phyloP scores from a whole-genome alignment of 306 rosid species.

The Urtica urens region DNA sequence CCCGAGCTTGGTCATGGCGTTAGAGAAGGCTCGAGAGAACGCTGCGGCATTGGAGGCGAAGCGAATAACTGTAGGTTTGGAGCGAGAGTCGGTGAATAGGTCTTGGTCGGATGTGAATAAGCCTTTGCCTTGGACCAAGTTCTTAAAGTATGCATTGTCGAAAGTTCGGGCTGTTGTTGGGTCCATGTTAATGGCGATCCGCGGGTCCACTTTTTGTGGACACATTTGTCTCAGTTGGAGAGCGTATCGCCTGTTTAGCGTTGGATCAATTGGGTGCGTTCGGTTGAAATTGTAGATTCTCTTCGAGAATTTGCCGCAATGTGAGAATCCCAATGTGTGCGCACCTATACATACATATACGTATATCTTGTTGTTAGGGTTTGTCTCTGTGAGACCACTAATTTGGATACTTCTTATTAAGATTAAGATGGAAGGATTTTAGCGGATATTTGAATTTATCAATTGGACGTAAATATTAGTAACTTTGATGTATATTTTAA shows the following conservation, averaged over 20 bases:
- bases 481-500: no score
- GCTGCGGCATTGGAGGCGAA: constrained; percentile 23
- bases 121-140: constrained; percentile 31
- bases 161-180: constrained; percentile 23
- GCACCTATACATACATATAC: constrained; percentile 11
- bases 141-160: constrained; percentile 26
- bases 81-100: constrained; percentile 19
- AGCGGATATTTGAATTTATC: no score
- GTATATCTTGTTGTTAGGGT: no score
- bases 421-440: no score
- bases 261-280: constrained; percentile 10
- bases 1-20: constrained; percentile 28
- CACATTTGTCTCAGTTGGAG: constrained; percentile 31
- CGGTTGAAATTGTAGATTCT: constrained; percentile 27
- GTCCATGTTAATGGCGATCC: constrained; percentile 36
- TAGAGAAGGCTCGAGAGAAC: constrained; percentile 21
- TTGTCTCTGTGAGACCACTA: no score
- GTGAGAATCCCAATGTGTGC: constrained; percentile 28
- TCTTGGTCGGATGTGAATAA: constrained; percentile 26
- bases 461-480: no score
- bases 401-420: no score
- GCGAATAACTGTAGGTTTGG: constrained; percentile 10
- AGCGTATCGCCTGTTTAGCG: constrained; percentile 18
- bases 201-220: constrained; percentile 22
- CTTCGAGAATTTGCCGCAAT: constrained; percentile 22